Evolutionary conservation across 345 rosid species (phyloP).

Genomic region (Rhodamnia argentea): DNA sequence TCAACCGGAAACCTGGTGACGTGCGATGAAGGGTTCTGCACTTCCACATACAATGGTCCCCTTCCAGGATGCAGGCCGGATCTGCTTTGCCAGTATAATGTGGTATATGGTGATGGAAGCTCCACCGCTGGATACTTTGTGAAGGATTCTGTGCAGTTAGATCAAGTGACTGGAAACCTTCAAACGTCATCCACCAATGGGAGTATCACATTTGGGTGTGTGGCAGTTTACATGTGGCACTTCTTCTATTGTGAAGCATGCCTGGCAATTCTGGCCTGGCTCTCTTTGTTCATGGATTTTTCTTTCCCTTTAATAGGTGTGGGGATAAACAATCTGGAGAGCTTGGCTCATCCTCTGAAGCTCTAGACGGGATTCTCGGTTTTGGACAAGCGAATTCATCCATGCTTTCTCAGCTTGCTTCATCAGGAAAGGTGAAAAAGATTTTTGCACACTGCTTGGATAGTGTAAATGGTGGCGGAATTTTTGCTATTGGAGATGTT

Average conservation of each 20-base stretch:
- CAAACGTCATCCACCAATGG: constrained; percentile 23
- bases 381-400: constrained; percentile 43
- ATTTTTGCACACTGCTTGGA: constrained; percentile 42
- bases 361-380: constrained; percentile 42
- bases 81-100: constrained; percentile 20
- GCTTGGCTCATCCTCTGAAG: constrained; percentile 26
- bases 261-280: neutral
- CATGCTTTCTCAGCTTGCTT: constrained; percentile 38
- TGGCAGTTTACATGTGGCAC: neutral
- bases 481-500: constrained; percentile 37
- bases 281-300: neutral
- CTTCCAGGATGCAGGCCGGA: constrained; percentile 20
- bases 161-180: constrained; percentile 17
- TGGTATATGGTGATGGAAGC: constrained; percentile 43
- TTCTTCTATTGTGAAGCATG: neutral
- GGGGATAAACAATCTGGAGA: constrained; percentile 36
- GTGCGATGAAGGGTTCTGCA: constrained; percentile 27
- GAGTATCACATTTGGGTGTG: constrained; percentile 27
- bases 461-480: constrained; percentile 31
- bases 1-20: constrained; percentile 7
- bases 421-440: constrained; percentile 28
- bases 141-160: constrained; percentile 20
- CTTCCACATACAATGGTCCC: constrained; percentile 15
- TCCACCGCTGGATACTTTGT: constrained; percentile 35
- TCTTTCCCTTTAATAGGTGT: constrained; percentile 14